Evolutionary conservation across 2,329 filamentous ascomycete species (phyloP), one percentile per base, ranked within the genome.

Genomic region (Arthrobotrys musiformis): DNA sequence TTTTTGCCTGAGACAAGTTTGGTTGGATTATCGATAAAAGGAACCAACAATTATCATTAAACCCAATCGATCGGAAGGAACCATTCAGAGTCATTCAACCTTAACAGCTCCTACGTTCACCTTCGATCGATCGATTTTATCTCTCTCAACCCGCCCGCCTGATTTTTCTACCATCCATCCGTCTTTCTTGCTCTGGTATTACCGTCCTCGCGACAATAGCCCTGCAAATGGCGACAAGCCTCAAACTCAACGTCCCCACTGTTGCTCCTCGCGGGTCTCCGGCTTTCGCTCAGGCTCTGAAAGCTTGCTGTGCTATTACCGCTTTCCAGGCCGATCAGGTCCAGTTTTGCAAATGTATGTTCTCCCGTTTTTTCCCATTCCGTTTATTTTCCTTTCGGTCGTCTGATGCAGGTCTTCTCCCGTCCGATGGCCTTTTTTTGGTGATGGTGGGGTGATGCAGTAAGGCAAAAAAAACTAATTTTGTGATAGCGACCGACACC

Each of bases 241-340:
- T 80, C 56, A 81, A 81, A 74, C 78, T 81, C 61, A 81, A 81
- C 58, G 80, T 81, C 73, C 80, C 81, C 46, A 75, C 80, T 28
- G 77, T 77, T 22, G 80, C 79, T 28, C 75, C 79, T 15, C 70
- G 69, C 40, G 80, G 73, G 26, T 81, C 81, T n/a, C 33, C 67
- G n/a, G 79, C 79, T 9, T 81, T 81, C 52, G 63, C 78, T 1
- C 79, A 81, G 61, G 77, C 79, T 7, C 77, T 81, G 42, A 81
- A 81, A 69, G 79, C 80, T 50, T 80, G 79, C 19, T 79, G 80
- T 50, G 81, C 81, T n/a, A 70, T 80, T 33, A 48, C 70, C 48
- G 80, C 79, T 62, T 81, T 80, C 48, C 72, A 76, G 11, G 80
- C 80, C 28, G 74, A 78, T 52, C 78, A 78, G 40, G 79, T 79